Percentiles rank a stretch among this genome's conserved stretches.
Evolutionary conservation across 148 eudicot species (phyloP).

Genomic region (Diospyros lotus): DNA sequence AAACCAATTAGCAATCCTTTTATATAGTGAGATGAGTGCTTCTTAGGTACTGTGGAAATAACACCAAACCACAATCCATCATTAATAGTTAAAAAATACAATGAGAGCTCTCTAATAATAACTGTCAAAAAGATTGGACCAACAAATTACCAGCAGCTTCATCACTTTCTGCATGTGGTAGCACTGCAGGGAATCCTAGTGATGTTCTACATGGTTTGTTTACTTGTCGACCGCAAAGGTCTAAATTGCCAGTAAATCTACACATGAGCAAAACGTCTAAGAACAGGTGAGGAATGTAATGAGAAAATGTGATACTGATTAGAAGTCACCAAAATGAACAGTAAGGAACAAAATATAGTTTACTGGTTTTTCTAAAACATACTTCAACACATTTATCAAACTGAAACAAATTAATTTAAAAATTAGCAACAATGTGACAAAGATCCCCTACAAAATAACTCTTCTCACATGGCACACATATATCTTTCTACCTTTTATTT

Average conservation of each 20-base stretch:
- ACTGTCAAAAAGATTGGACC: not conserved
- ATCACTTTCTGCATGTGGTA: slow-evolving; percentile 89
- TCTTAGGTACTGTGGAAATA: slow-evolving; percentile 48
- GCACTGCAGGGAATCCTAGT: slow-evolving; percentile 89
- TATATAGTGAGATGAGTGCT: slow-evolving; percentile 68
- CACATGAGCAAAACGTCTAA: not conserved
- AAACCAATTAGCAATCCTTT: slow-evolving; percentile 74
- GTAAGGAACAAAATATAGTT: no score
- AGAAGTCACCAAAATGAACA: no score
- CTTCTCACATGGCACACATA: no score
- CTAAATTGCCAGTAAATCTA: slow-evolving; percentile 85
- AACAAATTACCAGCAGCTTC: slow-evolving; percentile 56
- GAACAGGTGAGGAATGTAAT: no score
- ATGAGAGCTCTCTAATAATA: not conserved
- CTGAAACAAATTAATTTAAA: no score
- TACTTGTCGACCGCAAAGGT: slow-evolving; percentile 92
- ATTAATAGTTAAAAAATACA: slow-evolving; percentile 1
- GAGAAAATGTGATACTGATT: no score
- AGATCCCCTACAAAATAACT: no score
- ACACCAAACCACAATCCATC: slow-evolving; percentile 6
- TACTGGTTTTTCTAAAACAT: no score
- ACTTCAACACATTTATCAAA: no score
- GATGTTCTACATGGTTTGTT: slow-evolving; percentile 85
- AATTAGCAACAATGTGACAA: no score
- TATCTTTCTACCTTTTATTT: no score